Evolutionary conservation across 495 filamentous ascomycete genomes (phyloP), one percentile per base, ranked within the genome.

Genomic region (Podospora anserina): DNA sequence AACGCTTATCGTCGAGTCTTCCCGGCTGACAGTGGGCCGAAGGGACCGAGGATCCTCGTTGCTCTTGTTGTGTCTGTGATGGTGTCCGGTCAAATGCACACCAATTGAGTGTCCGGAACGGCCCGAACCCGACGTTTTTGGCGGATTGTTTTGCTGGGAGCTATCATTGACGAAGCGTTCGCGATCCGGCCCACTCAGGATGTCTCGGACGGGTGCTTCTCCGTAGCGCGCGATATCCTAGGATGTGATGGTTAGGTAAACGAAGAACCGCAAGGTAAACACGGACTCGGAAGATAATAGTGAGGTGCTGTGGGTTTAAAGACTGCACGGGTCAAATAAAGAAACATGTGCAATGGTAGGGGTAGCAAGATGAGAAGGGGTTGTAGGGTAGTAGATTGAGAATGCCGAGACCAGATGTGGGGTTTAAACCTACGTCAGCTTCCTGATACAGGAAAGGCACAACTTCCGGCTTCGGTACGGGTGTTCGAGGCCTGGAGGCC

Each of bases 381-480:
- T 39, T 61, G 11, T 49, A 70, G 59, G 55, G 65, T 28, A 63
- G 57, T 61, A 65, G 49, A 15, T 44, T 63, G 66, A 39, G 44
- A 27, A 54, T 70, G 65, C 55, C 63, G 68, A 60, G 28, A 66
- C 69, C 63, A 70, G 59, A 58, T 67, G 71, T 55, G 64, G 68
- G 55, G 71, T 65, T 59, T 63, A 60, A 58, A 79, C 88, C 80
- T 78, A 91, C 90, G 77, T 93, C 88, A 70, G 85, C 88, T 75
- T 95, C 92, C 79, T 99, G 95, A 78, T 94, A 98, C 58, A 96
- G 82, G 87, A 97, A 99, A 15, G 95, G 95, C 26, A 94, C 94
- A 62, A 99, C 92, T 74, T 98, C 95, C 74, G 91, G 94, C 16
- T 94, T 93, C 44, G 93, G 92, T 55, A 92, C 82, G n/a, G 94